phyloP scores from a whole-genome alignment of 2,329 filamentous ascomycete species.

The Paraphaeosphaeria minitans region DNA sequence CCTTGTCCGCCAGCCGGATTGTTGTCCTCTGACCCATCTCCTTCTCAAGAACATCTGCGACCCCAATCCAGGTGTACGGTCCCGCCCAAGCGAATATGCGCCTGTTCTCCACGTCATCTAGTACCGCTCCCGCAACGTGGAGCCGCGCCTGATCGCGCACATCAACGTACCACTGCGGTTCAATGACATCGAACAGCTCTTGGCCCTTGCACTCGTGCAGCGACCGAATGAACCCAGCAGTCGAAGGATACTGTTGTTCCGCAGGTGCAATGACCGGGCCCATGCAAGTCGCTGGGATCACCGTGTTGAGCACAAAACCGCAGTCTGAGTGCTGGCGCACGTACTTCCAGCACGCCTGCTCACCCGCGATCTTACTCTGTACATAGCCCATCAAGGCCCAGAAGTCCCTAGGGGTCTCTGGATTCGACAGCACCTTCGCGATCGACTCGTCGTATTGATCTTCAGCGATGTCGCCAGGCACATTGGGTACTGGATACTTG shows the following conservation, averaged over 20 bases:
- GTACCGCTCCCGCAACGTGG: conserved; percentile 21
- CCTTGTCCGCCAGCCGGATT: conserved; percentile 16
- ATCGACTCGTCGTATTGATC: conserved; percentile 41
- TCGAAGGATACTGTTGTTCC: conserved; percentile 18
- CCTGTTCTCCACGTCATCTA: conserved; percentile 18
- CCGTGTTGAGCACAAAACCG: conserved; percentile 17
- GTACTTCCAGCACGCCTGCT: conserved; percentile 21
- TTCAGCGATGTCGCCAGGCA: conserved; percentile 33
- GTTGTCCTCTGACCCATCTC: conserved; percentile 15
- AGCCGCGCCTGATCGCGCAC: conserved; percentile 19
- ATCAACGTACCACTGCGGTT: conserved; percentile 17
- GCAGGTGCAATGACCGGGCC: conserved; percentile 16
- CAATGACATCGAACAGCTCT: conserved; percentile 13
- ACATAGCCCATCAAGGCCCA: conserved; percentile 43
- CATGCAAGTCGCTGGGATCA: conserved; percentile 18
- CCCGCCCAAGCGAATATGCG: conserved; percentile 20
- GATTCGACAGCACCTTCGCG: conserved; percentile 38
- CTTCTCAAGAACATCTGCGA: conserved; percentile 17
- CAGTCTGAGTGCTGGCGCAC: conserved; percentile 11
- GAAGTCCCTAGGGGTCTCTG: conserved; percentile 14
- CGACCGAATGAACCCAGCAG: conserved; percentile 16
- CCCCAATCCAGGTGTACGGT: conserved; percentile 17
- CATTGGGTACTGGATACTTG: conserved; percentile 38
- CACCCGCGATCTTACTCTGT: conserved; percentile 59
- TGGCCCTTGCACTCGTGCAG: conserved; percentile 16